Evolutionary conservation across 2,329 filamentous ascomycete species (phyloP).

Genomic region (Epichloe sibirici): DNA sequence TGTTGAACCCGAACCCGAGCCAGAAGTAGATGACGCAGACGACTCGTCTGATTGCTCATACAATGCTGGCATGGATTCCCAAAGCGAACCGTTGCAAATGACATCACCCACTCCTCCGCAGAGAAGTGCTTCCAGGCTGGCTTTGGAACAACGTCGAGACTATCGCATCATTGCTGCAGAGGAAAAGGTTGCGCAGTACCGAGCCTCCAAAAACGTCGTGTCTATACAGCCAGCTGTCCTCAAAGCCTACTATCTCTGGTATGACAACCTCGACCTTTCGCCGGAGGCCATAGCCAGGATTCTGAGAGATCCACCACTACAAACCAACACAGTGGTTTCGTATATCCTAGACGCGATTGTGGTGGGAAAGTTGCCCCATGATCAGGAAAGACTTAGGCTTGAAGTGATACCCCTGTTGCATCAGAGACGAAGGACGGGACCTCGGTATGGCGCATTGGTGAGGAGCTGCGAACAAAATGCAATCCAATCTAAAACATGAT

Average conservation of each 20-base stretch:
- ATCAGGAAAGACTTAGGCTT: constrained; percentile 29
- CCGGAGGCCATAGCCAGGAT: constrained; percentile 39
- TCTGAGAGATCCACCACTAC: constrained; percentile 48
- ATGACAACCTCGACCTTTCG: constrained; percentile 34
- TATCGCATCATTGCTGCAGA: constrained; percentile 32
- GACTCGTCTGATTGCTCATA: background rate
- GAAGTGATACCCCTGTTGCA: constrained; percentile 30
- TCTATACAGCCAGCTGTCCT: constrained; percentile 25
- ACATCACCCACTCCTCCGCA: background rate
- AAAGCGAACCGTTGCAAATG: background rate
- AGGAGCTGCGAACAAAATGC: constrained; percentile 9
- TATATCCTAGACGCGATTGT: constrained; percentile 48
- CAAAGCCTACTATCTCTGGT: constrained; percentile 54
- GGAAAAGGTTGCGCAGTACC: constrained; percentile 24
- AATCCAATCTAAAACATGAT: too few species aligned
- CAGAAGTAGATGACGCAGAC: background rate
- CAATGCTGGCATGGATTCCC: background rate
- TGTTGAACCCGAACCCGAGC: constrained; percentile 9
- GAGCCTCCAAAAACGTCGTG: constrained; percentile 14
- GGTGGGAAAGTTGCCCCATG: constrained; percentile 37
- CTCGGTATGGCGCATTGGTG: constrained; percentile 18
- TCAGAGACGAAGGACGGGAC: constrained; percentile 4
- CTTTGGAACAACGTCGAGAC: constrained; percentile 17
- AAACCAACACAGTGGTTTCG: constrained; percentile 38
- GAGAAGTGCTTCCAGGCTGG: background rate